These are phyloP conservation scores for Urtica urens DNA, from an alignment of 306 rosid species.

Conservation along the genomic window DNA sequence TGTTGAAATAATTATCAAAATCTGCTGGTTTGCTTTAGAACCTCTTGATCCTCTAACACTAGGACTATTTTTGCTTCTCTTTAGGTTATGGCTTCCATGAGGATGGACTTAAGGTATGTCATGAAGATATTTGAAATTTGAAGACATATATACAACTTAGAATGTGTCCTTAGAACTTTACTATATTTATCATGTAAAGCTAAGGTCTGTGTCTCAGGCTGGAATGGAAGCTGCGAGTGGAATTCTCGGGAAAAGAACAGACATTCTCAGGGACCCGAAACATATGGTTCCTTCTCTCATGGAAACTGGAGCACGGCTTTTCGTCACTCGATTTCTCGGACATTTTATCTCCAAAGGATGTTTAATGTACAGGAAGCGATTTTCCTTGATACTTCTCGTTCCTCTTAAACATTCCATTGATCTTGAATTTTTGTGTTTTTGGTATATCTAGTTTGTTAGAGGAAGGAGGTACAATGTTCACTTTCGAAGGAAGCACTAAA, in stretches of 20 bases:
- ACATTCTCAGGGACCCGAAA: constrained; percentile 57
- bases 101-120: constrained; percentile 75
- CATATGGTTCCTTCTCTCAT: constrained; percentile 75
- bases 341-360: constrained; percentile 49
- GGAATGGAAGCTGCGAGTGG: constrained; percentile 69
- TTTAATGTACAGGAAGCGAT: constrained; percentile 32
- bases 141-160: too few relatives aligned
- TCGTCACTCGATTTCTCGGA: constrained; percentile 55
- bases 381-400: neutral
- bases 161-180: too few relatives aligned
- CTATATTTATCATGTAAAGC: too few relatives aligned
- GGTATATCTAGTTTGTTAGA: constrained; percentile 68
- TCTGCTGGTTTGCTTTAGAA: constrained; percentile 1
- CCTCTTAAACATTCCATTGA: neutral
- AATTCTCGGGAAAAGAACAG: constrained; percentile 42
- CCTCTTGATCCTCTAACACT: too few relatives aligned
- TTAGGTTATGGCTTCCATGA: constrained; percentile 98
- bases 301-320: constrained; percentile 66
- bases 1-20: neutral
- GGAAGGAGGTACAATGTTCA: constrained; percentile 81
- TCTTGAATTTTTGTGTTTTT: neutral
- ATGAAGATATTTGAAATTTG: neutral
- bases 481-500: constrained; percentile 56
- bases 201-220: constrained; percentile 42
- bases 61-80: constrained; percentile 7